phyloP scores from a whole-genome alignment of 257 asterid species.

The Phtheirospermum japonicum region DNA sequence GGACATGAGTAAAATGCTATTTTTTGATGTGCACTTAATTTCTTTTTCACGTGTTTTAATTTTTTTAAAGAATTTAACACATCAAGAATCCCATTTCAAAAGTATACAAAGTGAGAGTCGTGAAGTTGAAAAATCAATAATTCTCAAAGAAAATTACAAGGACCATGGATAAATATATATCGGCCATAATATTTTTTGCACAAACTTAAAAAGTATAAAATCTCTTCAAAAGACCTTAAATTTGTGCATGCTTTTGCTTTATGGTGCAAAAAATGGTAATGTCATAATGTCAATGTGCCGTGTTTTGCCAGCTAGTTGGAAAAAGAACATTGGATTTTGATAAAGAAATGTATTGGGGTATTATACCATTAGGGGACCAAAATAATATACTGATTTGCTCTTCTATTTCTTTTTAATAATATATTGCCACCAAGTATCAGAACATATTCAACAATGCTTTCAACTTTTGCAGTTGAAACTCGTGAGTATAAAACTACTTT shows the following conservation, averaged over 20 bases:
- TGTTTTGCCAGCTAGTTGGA: background rate
- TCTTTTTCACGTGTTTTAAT: no score
- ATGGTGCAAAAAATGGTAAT: conserved; percentile 33
- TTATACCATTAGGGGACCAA: conserved; percentile 70
- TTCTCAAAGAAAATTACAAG: no score
- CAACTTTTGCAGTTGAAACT: no score
- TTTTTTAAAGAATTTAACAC: no score
- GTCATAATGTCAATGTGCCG: conserved; percentile 20
- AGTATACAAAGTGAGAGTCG: no score
- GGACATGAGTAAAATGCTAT: no score
- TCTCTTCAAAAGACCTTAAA: background rate
- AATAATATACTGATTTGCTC: conserved; percentile 29
- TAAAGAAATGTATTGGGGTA: conserved; percentile 23
- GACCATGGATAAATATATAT: no score
- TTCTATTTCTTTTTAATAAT: conserved; percentile 28
- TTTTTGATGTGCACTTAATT: no score
- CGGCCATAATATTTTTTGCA: background rate
- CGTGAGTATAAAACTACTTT: no score
- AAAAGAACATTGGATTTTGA: conserved; percentile 26
- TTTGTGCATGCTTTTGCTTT: conserved; percentile 34
- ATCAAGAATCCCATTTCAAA: no score
- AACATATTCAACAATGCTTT: conserved; percentile 63
- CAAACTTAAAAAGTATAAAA: background rate
- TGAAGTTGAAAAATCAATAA: no score
- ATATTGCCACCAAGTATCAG: conserved; percentile 45